Base-by-base conservation (phyloP, 2,329 filamentous ascomycete genomes). In the Thermothelomyces thermophilus region DNA sequence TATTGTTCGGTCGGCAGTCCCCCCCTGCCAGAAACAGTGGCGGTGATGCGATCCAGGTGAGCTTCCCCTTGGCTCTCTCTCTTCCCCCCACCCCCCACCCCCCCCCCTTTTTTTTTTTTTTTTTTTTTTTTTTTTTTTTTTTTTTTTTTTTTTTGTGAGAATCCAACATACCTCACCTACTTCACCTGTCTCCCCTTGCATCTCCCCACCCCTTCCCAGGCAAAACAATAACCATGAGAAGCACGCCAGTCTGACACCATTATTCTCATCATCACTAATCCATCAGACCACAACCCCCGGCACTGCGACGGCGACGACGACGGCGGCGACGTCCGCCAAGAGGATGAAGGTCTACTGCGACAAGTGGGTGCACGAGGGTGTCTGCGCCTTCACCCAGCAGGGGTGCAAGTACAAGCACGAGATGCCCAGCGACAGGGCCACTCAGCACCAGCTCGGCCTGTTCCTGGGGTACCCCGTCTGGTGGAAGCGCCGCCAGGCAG, bases 401-500 rank as follows among this genome's bases (percentile, higher is more conserved):
- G 90, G 90, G 0, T 95, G 90, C 70, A 82, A 84, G 57, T 95
- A 83, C 73, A 91, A 90, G 70, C 90, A 95, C 65, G 87, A 93
- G 64, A 95, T 95, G 86, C 90, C 90, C 0, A 67, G 71, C 22
- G 82, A 90, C 56, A 73, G 73, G 44, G 70, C 73, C 0, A 86
- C 82, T 1, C 79, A 94, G 58, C 70, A 78, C 37, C 73, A 76
- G 6, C 74, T 95, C 2, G 90, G 90, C 0, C 76, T 95, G 1
- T 82, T 80, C 56, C 76, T 82, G 53, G 80, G 80, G 0, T 67
- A 78, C n/a, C 80, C 80, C 0, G 62, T 66, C 14, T 83, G 80
- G 80, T 83, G 74, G 72, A 77, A 72, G 64, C 77, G 76, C 62
- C 67, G 71, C 28, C 73, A 76, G 58, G 67, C 66, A n/a, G 74